phyloP scores from a whole-genome alignment of 2,329 filamentous ascomycete species.

The Paecilomyces fulvus region DNA sequence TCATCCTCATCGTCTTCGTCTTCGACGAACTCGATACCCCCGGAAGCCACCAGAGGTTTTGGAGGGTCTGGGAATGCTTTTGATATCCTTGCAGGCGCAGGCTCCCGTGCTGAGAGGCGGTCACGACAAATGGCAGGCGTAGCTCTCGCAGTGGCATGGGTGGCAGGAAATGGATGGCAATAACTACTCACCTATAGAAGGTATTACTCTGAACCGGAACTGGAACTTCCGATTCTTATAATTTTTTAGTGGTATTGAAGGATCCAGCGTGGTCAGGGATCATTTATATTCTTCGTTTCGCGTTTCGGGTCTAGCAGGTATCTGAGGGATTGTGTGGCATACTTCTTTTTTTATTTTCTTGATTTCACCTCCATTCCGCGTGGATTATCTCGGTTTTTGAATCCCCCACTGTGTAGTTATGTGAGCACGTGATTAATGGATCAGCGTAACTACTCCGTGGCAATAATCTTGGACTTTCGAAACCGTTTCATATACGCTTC shows the following conservation, averaged over 20 bases:
- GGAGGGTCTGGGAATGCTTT: conserved; percentile 1
- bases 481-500: background rate
- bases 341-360: too few species aligned
- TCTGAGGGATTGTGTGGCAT: background rate
- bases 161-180: background rate
- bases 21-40: background rate
- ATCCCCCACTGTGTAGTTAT: too few species aligned
- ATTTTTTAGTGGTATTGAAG: background rate
- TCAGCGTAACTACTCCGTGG: background rate
- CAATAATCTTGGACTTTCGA: background rate
- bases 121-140: background rate
- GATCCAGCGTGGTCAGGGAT: background rate
- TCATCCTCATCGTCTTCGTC: background rate
- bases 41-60: background rate
- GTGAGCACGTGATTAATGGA: background rate
- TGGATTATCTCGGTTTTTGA: too few species aligned
- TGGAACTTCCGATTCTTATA: background rate
- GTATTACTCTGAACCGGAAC: background rate
- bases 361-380: too few species aligned
- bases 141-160: background rate
- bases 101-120: background rate
- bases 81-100: conserved; percentile 1
- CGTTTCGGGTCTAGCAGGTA: background rate
- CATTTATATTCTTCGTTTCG: background rate
- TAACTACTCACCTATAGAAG: background rate